Evolutionary conservation across 164 flowering plant genomes (phyloP).

Genomic region (Berberis vulgaris): DNA sequence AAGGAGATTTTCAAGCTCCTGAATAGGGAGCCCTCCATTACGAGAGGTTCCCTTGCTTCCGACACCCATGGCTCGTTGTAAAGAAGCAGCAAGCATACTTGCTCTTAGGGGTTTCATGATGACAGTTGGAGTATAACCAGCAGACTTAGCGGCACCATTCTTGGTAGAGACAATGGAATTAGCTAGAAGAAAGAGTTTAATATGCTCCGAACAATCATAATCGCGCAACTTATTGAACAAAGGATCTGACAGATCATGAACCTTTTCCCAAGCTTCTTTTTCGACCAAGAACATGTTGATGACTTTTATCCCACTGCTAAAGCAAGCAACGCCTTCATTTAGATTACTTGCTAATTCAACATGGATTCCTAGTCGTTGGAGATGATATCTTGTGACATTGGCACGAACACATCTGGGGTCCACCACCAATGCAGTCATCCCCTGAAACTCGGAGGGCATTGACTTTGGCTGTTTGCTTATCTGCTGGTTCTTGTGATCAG

Average conservation of each 20-base stretch:
- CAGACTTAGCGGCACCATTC: conserved; percentile 13
- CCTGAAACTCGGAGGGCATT: conserved; percentile 42
- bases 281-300: conserved; percentile 61
- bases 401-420: conserved; percentile 66
- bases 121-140: conserved; percentile 28
- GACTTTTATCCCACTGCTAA: conserved; percentile 19
- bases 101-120: conserved; percentile 80
- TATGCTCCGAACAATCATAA: conserved; percentile 17
- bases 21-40: conserved; percentile 36
- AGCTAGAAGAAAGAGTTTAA: conserved; percentile 59
- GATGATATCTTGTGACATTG: conserved; percentile 69
- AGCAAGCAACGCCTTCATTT: conserved; percentile 24
- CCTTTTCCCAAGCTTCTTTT: conserved; percentile 66
- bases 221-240: conserved; percentile 28
- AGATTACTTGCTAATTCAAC: conserved; percentile 49
- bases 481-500: conserved; percentile 33
- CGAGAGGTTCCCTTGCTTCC: conserved; percentile 40
- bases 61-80: conserved; percentile 68
- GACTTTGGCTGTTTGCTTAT: conserved; percentile 30
- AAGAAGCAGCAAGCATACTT: conserved; percentile 72
- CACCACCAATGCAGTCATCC: conserved; percentile 65
- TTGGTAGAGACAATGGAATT: conserved; percentile 33
- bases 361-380: conserved; percentile 75
- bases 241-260: conserved; percentile 17
- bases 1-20: conserved; percentile 50